phyloP scores from a whole-genome alignment of 176 grass and related monocot species.

The Calamus simplicifolius region DNA sequence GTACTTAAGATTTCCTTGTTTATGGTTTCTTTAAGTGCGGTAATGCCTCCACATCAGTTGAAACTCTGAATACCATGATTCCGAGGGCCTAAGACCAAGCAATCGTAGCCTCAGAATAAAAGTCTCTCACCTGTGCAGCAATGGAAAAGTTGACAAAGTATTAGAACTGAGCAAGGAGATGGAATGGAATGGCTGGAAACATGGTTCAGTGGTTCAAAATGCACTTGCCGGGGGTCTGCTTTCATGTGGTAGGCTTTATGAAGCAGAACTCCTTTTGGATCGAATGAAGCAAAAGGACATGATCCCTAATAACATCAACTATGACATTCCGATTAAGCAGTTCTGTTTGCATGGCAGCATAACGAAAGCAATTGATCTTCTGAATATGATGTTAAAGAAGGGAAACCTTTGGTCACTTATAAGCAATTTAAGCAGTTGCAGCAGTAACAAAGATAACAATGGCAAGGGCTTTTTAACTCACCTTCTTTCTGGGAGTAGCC shows the following conservation, averaged over 20 bases:
- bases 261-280: conserved; percentile 52
- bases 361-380: conserved; percentile 48
- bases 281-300: conserved; percentile 31
- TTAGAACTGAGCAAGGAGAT: conserved; percentile 58
- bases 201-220: conserved; percentile 44
- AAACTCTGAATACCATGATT: conserved; percentile 60
- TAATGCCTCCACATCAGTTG: conserved; percentile 39
- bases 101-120: conserved; percentile 82
- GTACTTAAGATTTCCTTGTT: conserved; percentile 80
- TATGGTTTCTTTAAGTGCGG: conserved; percentile 71
- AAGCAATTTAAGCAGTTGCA: conserved; percentile 63
- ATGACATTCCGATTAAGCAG: conserved; percentile 50
- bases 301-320: conserved; percentile 23
- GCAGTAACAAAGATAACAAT: conserved; percentile 30
- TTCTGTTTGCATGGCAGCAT: conserved; percentile 46
- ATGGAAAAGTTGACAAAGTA: conserved; percentile 52
- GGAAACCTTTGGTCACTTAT: conserved; percentile 76
- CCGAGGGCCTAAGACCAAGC: conserved; percentile 54
- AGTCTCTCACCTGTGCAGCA: conserved; percentile 45
- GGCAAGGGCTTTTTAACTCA: conserved; percentile 48
- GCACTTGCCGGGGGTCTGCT: conserved; percentile 41
- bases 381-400: conserved; percentile 73
- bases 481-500: conserved; percentile 36
- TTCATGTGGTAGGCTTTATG: conserved; percentile 43
- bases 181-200: conserved; percentile 48